These are phyloP conservation scores for Aspergillus nanangensis DNA, from an alignment of 495 filamentous ascomycete species.

Conservation along the genomic window DNA sequence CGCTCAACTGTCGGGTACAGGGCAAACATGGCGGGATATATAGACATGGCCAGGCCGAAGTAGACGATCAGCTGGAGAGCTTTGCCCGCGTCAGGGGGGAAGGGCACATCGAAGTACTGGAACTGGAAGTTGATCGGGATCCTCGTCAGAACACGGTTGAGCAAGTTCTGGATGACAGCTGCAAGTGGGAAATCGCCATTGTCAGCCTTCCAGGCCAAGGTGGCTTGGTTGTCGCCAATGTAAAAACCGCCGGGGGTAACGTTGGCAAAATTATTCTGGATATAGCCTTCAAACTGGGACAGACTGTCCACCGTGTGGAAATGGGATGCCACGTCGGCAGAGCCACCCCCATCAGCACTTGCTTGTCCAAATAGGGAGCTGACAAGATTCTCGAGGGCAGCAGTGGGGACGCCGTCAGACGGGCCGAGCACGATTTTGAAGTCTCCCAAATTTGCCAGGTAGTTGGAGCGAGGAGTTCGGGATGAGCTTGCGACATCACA, in stretches of 20 bases:
- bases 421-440: slow-evolving; percentile 61
- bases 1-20: slow-evolving; percentile 82
- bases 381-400: slow-evolving; percentile 37
- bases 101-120: slow-evolving; percentile 66
- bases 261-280: slow-evolving; percentile 55
- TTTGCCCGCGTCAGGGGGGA: slow-evolving; percentile 56
- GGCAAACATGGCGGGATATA: slow-evolving; percentile 79
- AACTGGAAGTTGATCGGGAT: slow-evolving; percentile 63
- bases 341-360: slow-evolving; percentile 8
- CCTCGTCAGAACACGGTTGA: slow-evolving; percentile 61
- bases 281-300: slow-evolving; percentile 61
- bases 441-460: slow-evolving; percentile 28
- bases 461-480: slow-evolving; percentile 28
- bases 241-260: slow-evolving; percentile 75
- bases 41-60: slow-evolving; percentile 68
- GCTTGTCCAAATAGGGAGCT: slow-evolving; percentile 23
- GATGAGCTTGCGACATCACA: slow-evolving; percentile 52
- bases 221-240: slow-evolving; percentile 55
- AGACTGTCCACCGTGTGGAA: slow-evolving; percentile 60
- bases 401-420: slow-evolving; percentile 36
- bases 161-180: slow-evolving; percentile 66
- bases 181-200: slow-evolving; percentile 46
- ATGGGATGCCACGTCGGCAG: slow-evolving; percentile 12
- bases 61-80: slow-evolving; percentile 78
- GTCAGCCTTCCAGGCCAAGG: slow-evolving; percentile 55